phyloP scores from a whole-genome alignment of 768 basidiomycete species.

The Tulasnella sp. region DNA sequence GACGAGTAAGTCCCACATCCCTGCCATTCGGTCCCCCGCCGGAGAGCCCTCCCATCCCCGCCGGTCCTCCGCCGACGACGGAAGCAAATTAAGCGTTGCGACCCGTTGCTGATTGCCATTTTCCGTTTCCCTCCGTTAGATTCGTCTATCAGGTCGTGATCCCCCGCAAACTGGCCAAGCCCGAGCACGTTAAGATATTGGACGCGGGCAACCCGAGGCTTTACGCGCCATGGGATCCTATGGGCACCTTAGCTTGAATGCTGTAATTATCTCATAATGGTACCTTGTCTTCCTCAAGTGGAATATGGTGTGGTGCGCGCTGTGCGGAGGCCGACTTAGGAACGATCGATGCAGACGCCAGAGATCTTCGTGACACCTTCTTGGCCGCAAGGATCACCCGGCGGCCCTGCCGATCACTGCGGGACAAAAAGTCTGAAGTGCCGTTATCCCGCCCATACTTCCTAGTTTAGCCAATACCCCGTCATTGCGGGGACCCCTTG shows the following conservation, averaged over 20 bases:
- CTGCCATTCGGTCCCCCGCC: not conserved
- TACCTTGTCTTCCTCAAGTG: not conserved
- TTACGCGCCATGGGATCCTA: conserved; percentile 89
- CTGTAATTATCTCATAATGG: not conserved
- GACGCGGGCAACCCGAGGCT: conserved; percentile 62
- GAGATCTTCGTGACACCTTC: not conserved
- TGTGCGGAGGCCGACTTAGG: not conserved
- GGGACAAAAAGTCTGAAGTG: not conserved
- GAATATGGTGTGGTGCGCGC: not conserved
- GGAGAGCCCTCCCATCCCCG: not conserved
- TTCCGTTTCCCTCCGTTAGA: conserved; percentile 38
- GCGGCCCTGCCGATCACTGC: not conserved
- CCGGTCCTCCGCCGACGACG: conserved; percentile 8
- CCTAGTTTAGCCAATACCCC: not conserved
- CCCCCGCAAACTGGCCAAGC: conserved; percentile 71
- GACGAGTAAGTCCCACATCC: conserved; percentile 56
- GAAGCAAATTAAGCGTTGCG: not conserved
- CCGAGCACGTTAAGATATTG: conserved; percentile 74
- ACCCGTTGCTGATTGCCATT: conserved; percentile 4
- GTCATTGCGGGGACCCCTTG: not conserved
- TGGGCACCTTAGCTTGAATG: conserved; percentile 44
- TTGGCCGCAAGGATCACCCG: not conserved
- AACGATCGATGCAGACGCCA: not conserved
- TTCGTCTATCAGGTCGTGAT: conserved; percentile 93
- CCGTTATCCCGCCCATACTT: not conserved